Evolutionary conservation across 257 asterid genomes (phyloP).

Genomic region (Oldenlandia corymbosa): DNA sequence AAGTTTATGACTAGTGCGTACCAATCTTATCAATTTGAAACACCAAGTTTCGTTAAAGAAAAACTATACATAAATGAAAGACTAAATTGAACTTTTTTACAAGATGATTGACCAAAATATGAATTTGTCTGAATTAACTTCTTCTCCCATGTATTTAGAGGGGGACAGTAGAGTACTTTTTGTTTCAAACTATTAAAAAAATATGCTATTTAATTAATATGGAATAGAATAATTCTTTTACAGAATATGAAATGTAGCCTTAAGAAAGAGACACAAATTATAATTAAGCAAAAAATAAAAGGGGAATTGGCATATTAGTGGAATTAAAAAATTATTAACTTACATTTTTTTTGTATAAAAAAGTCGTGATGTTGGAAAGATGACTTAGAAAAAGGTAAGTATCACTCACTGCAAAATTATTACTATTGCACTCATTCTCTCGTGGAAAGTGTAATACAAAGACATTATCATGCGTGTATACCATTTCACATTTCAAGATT

Average conservation of each 20-base stretch:
- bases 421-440: background rate
- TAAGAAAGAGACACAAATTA: constrained; percentile 16
- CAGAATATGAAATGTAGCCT: constrained; percentile 1
- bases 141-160: too few species aligned
- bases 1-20: too few species aligned
- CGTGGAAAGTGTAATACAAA: constrained; percentile 1
- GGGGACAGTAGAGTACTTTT: too few species aligned
- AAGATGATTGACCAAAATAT: too few species aligned
- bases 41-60: too few species aligned
- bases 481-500: background rate
- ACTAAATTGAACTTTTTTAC: too few species aligned
- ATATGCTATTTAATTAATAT: too few species aligned
- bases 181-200: too few species aligned
- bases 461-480: constrained; percentile 5
- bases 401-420: background rate
- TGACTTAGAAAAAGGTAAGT: constrained; percentile 15
- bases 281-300: too few species aligned
- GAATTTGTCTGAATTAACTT: too few species aligned
- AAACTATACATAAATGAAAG: too few species aligned
- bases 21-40: too few species aligned
- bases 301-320: constrained; percentile 13
- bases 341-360: background rate
- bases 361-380: constrained; percentile 18
- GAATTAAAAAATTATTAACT: constrained; percentile 14
- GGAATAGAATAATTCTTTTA: background rate